phyloP scores from a whole-genome alignment of 176 grass and related monocot genomes.

The Aegilops bicornis region DNA sequence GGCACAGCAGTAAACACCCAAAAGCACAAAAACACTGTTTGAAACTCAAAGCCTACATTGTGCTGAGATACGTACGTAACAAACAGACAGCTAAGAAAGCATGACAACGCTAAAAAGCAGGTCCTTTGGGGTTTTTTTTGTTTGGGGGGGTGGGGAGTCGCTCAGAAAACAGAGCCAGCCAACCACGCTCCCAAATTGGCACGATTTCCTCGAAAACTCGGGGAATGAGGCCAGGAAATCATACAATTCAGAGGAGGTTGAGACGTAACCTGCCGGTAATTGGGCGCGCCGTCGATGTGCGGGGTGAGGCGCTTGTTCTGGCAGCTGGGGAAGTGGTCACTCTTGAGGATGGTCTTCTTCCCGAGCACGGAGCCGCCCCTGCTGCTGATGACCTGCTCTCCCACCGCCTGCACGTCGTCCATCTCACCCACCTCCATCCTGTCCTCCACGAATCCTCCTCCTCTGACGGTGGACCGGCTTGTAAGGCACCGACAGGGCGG shows the following conservation, averaged over 20 bases:
- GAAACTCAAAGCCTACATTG: background rate
- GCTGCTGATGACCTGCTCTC: slow-evolving; percentile 83
- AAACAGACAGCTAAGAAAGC: background rate
- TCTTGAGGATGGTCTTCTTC: slow-evolving; percentile 99
- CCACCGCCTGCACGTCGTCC: slow-evolving; percentile 44
- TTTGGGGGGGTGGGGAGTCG: background rate
- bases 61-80: background rate
- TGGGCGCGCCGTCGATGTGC: slow-evolving; percentile 97
- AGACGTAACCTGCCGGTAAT: slow-evolving; percentile 81
- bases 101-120: background rate
- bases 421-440: slow-evolving; percentile 29
- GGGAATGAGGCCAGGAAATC: background rate
- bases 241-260: background rate
- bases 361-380: slow-evolving; percentile 94
- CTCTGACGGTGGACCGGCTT: slow-evolving; percentile 9
- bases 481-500: no score
- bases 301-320: slow-evolving; percentile 90
- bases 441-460: background rate
- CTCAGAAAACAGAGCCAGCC: background rate
- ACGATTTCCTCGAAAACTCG: background rate
- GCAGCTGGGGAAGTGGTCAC: slow-evolving; percentile 96
- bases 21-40: background rate
- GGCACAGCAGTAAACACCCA: background rate
- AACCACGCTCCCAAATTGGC: background rate
- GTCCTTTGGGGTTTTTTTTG: background rate